Conservation (phyloP, 768 basidiomycete species). For the Trametes cingulata region DNA sequence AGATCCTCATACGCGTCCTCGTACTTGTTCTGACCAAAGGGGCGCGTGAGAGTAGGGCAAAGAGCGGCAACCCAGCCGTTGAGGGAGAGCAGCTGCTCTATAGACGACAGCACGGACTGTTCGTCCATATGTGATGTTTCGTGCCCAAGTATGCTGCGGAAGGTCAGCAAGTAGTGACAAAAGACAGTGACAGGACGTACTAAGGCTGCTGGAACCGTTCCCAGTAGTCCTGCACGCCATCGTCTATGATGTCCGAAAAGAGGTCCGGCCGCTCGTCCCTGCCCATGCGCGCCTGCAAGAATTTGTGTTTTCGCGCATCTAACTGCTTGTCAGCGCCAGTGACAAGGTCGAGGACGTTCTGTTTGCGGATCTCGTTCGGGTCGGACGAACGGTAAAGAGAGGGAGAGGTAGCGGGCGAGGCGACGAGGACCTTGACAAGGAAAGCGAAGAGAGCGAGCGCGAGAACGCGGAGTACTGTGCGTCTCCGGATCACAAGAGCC, state of each 20-base stretch:
- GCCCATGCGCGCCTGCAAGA: conserved; percentile 86
- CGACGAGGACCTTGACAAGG: conserved; percentile 42
- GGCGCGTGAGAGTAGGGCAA: conserved; percentile 91
- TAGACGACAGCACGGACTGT: conserved; percentile 84
- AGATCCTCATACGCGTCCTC: conserved; percentile 91
- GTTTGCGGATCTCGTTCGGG: conserved; percentile 49
- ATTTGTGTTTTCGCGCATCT: conserved; percentile 86
- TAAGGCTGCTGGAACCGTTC: conserved; percentile 89
- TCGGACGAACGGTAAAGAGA: conserved; percentile 25
- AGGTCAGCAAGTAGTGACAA: not conserved
- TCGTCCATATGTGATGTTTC: conserved; percentile 90
- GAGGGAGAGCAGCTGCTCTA: conserved; percentile 91
- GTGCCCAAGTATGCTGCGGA: conserved; percentile 65
- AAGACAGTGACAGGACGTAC: conserved; percentile 45
- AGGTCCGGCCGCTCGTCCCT: conserved; percentile 84
- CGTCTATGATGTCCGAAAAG: conserved; percentile 68
- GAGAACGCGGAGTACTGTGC: conserved; percentile 47
- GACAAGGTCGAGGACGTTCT: conserved; percentile 67
- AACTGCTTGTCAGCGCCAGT: conserved; percentile 71
- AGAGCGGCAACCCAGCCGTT: conserved; percentile 98
- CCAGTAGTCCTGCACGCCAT: conserved; percentile 90
- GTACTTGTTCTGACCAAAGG: conserved; percentile 88
- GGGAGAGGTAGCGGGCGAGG: conserved; percentile 29
- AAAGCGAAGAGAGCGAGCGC: conserved; percentile 38
- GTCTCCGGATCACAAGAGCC: conserved; percentile 48